Base-by-base conservation (phyloP, 768 basidiomycete genomes). In the Cyathus striatus region DNA sequence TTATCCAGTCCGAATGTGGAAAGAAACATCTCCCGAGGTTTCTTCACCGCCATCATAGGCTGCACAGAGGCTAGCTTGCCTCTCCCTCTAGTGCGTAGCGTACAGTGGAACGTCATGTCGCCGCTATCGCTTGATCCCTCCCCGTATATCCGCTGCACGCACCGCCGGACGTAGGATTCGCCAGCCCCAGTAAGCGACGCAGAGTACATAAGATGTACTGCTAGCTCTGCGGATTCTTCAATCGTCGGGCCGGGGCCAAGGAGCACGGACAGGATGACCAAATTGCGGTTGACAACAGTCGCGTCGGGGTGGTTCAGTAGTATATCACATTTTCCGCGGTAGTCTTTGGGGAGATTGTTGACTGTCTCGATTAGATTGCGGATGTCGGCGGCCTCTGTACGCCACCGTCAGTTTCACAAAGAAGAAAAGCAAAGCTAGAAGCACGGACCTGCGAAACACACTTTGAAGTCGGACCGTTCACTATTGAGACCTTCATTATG, bases 151-250 rank as follows among this genome's bases (percentile, higher is more conserved):
- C 55, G 40, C 33, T 61, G 61, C 23, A 64, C 53, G 44, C 66
- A 69, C 6, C 57, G 58, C 21, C 57, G 55, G 34, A 69, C 42
- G 40, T 70, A 69, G 2, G 62, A 56, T 10, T 64, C 63, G 16
- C 57, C 56, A 5, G 60, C 57, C 7, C 59, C 56, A 0, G 66
- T 53, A n/a, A 73, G 52, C 18, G 54, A 55, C 27, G 64, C 53
- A 1, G 71, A 71, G 49, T 70, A 73, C 65, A 70, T 70, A 20
- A 71, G 51, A 46, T 71, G 71, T 6, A 57, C 51, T 0, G 64
- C 64, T 7, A 73, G 54, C 49, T 71, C 69, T 9, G 66, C 69
- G 4, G 65, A 63, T 56, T 70, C 66, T 14, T 70, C 68, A 26
- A 65, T 53, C 6, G 67, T 63, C 6, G 65, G 65, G 6, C 65